These are phyloP conservation scores for Blastobotrys serpentis DNA, from an alignment of 1,139 yeast species.

Conservation along the genomic window DNA sequence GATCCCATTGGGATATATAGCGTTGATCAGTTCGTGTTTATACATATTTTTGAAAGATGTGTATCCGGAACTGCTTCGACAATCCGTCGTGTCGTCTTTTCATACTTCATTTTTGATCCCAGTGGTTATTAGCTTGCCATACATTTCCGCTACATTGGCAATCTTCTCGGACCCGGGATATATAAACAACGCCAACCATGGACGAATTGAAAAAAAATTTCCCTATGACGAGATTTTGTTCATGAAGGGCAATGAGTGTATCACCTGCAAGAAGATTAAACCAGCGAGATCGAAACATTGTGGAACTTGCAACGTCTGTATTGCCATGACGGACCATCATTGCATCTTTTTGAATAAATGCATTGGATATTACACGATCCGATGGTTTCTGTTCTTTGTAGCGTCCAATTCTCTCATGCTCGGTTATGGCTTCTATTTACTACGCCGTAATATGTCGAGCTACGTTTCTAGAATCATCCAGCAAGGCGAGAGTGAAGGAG, in stretches of 20 bases:
- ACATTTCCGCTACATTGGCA: conserved; percentile 46
- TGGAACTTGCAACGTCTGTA: conserved; percentile 65
- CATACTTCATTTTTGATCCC: conserved; percentile 30
- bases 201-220: conserved; percentile 36
- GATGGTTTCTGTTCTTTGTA: conserved; percentile 66
- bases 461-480: conserved; percentile 17
- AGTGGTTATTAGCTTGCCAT: conserved; percentile 39
- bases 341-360: conserved; percentile 96
- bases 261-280: conserved; percentile 66
- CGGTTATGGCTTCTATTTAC: conserved; percentile 57
- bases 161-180: conserved; percentile 59
- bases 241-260: conserved; percentile 45
- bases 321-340: conserved; percentile 79
- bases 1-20: conserved; percentile 52
- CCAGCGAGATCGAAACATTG: conserved; percentile 94
- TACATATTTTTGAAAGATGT: conserved; percentile 47
- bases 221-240: conserved; percentile 59
- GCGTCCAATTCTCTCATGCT: conserved; percentile 55
- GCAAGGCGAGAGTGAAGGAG: neutral
- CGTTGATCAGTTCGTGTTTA: conserved; percentile 49
- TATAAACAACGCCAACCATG: conserved; percentile 33
- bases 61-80: conserved; percentile 36
- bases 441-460: conserved; percentile 36
- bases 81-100: neutral
- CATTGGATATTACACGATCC: conserved; percentile 73